phyloP scores from a whole-genome alignment of 352 stramenopile species.

The Labyrinthula sp. region DNA sequence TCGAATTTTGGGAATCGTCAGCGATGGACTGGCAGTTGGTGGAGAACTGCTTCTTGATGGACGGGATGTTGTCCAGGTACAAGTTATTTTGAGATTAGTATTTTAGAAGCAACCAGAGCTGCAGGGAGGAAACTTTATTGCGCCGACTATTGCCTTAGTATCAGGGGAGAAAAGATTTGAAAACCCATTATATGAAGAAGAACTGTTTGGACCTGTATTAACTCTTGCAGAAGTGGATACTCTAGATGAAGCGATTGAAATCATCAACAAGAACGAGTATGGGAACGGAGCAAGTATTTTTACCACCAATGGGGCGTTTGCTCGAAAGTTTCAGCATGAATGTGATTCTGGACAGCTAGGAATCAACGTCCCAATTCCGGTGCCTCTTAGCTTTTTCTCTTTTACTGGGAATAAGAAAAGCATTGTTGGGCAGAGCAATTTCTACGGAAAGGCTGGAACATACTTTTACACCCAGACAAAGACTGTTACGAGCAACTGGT shows the following conservation, averaged over 20 bases:
- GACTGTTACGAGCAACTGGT: constrained; percentile 86
- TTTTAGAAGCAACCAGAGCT: too few species aligned
- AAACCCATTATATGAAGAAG: constrained; percentile 70
- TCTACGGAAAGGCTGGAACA: constrained; percentile 82
- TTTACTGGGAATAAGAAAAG: constrained; percentile 81
- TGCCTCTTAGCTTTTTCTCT: constrained; percentile 86
- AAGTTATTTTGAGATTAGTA: too few species aligned
- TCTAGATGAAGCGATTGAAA: constrained; percentile 75
- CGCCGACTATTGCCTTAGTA: constrained; percentile 69
- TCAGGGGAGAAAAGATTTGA: constrained; percentile 47
- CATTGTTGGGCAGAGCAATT: constrained; percentile 84
- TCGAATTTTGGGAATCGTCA: constrained; percentile 61
- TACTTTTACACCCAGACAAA: constrained; percentile 95
- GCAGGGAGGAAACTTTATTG: too few species aligned
- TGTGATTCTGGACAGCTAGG: constrained; percentile 83
- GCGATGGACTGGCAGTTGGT: constrained; percentile 59
- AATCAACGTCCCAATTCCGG: constrained; percentile 86
- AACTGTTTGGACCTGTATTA: constrained; percentile 93
- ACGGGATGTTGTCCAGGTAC: constrained; percentile 55
- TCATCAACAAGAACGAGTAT: constrained; percentile 85
- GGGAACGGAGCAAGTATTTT: constrained; percentile 91
- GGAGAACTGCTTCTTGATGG: constrained; percentile 68
- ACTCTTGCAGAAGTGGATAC: constrained; percentile 64
- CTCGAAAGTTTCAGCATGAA: constrained; percentile 84
- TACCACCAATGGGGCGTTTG: constrained; percentile 66